Base-by-base conservation (phyloP, 2,329 filamentous ascomycete genomes). In the Exophiala viscosa region DNA sequence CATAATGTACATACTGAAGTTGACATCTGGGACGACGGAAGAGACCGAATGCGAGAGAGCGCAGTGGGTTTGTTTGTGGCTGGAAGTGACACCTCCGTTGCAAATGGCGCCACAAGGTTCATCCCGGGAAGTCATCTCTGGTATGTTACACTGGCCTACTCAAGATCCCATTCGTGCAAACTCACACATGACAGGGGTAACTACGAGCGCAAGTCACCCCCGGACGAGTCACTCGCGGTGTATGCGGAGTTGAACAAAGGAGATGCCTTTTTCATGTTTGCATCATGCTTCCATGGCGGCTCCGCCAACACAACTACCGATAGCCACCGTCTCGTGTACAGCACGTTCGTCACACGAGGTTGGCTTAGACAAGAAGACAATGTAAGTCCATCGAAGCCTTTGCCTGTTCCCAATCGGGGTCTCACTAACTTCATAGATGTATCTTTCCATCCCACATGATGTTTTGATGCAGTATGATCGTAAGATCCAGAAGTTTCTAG, bases 221-320 rank as follows among this genome's bases (percentile, higher is more conserved):
- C 60, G 3, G 15, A 45, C 13, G 54, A 61, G 28, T 40, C 52
- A 17, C 18, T 58, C 10, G 39, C 54, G 38, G 33, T 59, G 50
- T 55, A 52, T 38, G 67, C 68, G 18, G 68, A 70, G 50, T 69
- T 70, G 66, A 52, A 62, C 9, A 57, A 65, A 7, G 68, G 68
- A 2, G 65, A 64, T 1, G 67, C 66, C 1, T 52, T 70, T n/a
- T 61, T 70, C 17, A 69, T 70, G 47, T 60, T 69, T 3, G 63
- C 60, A 1, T 56, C 62, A 7, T 57, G 52, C 7, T 69, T 62
- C 20, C 67, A 70, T 42, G 67, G 66, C 7, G 67, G 62, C 10
- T 33, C 13, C 1, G 46, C 46, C 3, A 49, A 49, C 14, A 31
- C 9, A 1, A 49, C 43, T 10, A 15, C 13, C 4, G 5, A 36